phyloP scores from a whole-genome alignment of 2,329 filamentous ascomycete species.

The Calonectria hawksworthii region DNA sequence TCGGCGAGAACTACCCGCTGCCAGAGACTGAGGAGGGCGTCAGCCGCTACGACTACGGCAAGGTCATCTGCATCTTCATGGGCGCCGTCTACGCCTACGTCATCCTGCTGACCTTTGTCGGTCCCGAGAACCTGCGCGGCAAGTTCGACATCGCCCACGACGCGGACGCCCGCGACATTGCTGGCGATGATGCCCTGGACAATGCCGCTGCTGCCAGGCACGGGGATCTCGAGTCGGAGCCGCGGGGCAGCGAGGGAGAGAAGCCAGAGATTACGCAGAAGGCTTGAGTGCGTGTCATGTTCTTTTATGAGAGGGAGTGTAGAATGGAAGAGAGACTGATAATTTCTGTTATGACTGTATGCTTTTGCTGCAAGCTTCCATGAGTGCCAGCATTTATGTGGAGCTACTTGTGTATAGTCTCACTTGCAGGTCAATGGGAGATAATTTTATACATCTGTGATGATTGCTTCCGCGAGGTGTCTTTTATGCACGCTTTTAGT shows the following conservation, averaged over 20 bases:
- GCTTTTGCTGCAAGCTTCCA: neutral
- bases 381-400: neutral
- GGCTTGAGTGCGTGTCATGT: neutral
- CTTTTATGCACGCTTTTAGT: neutral
- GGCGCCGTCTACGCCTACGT: conserved; percentile 80
- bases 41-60: conserved; percentile 79
- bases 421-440: conserved; percentile 8
- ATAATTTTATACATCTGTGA: neutral
- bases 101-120: conserved; percentile 73
- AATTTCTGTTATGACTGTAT: neutral
- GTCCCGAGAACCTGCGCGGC: conserved; percentile 67
- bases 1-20: conserved; percentile 82
- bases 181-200: conserved; percentile 54
- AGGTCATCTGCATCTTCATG: conserved; percentile 94
- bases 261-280: conserved; percentile 27
- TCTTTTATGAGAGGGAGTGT: neutral
- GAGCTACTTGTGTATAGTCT: neutral
- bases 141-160: conserved; percentile 66
- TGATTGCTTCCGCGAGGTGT: neutral
- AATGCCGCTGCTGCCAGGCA: conserved; percentile 22
- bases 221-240: conserved; percentile 36
- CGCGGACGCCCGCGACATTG: conserved; percentile 61
- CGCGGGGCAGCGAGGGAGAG: conserved; percentile 19
- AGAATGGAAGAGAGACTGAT: neutral
- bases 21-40: conserved; percentile 64